phyloP scores from a whole-genome alignment of 257 asterid species.

The Echites panduratus region DNA sequence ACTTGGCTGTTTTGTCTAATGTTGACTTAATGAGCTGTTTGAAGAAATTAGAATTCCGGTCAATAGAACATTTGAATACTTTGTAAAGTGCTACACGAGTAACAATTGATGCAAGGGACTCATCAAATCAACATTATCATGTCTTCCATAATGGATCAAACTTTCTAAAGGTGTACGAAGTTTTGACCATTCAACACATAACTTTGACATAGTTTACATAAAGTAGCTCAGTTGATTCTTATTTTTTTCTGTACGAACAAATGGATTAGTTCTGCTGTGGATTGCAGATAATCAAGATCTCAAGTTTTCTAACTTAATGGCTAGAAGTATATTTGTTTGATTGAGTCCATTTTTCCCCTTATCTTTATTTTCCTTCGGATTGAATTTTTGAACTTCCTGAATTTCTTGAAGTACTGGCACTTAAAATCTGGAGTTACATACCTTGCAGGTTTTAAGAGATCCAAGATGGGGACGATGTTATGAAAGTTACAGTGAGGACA shows the following conservation, averaged over 20 bases:
- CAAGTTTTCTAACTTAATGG: not conserved
- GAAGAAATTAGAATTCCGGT: no score
- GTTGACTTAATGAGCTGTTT: no score
- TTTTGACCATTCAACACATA: no score
- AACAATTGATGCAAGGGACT: no score
- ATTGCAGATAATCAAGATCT: not conserved
- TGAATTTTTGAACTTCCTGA: not conserved
- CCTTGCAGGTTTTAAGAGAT: slow-evolving; percentile 72
- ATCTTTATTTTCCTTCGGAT: not conserved
- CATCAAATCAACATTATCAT: no score
- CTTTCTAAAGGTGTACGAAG: no score
- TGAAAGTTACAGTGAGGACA: slow-evolving; percentile 84
- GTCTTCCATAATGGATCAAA: no score
- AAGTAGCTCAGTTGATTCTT: not conserved
- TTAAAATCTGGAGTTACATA: slow-evolving; percentile 2
- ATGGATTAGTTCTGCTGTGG: not conserved
- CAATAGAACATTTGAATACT: no score
- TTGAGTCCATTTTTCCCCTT: no score
- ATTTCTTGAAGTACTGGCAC: not conserved
- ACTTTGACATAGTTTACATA: no score
- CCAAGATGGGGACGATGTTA: slow-evolving; percentile 99
- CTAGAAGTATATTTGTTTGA: not conserved
- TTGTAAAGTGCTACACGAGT: no score
- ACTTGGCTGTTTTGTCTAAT: no score
- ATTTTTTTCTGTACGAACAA: not conserved